Percentiles rank a stretch among this genome's conserved stretches.
Conservation (phyloP, 257 asterid genomes). For the Solanum corneliomulleri region DNA sequence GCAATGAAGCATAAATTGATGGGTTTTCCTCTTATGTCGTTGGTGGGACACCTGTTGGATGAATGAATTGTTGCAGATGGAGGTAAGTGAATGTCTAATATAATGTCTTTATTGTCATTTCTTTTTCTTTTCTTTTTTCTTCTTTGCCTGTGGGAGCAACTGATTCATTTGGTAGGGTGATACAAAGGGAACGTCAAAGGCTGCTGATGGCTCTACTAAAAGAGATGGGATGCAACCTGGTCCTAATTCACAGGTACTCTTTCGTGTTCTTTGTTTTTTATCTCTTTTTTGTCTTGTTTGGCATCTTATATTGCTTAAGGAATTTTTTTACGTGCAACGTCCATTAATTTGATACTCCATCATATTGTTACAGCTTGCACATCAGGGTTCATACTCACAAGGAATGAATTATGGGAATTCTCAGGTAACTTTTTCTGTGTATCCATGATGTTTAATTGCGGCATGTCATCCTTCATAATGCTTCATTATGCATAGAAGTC, state of each 20-base stretch:
- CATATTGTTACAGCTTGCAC: slow-evolving; percentile 38
- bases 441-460: not conserved
- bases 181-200: slow-evolving; percentile 62
- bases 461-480: not conserved
- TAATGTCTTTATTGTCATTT: not conserved
- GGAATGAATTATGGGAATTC: slow-evolving; percentile 58
- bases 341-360: not conserved
- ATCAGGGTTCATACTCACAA: slow-evolving; percentile 67
- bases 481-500: not conserved
- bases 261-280: not conserved
- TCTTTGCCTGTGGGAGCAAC: not conserved
- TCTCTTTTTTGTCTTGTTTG: not conserved
- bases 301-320: not conserved
- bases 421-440: slow-evolving; percentile 37
- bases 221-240: slow-evolving; percentile 50
- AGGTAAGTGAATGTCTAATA: slow-evolving; percentile 38
- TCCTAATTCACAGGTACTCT: slow-evolving; percentile 39
- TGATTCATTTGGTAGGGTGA: slow-evolving; percentile 53
- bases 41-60: slow-evolving; percentile 3
- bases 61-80: slow-evolving; percentile 54
- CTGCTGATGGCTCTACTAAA: slow-evolving; percentile 61
- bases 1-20: slow-evolving; percentile 12
- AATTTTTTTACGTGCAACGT: not conserved
- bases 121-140: not conserved
- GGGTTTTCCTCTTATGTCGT: not conserved